Evolutionary conservation across 164 flowering plant genomes (phyloP).

Genomic region (Vitis rupestris): DNA sequence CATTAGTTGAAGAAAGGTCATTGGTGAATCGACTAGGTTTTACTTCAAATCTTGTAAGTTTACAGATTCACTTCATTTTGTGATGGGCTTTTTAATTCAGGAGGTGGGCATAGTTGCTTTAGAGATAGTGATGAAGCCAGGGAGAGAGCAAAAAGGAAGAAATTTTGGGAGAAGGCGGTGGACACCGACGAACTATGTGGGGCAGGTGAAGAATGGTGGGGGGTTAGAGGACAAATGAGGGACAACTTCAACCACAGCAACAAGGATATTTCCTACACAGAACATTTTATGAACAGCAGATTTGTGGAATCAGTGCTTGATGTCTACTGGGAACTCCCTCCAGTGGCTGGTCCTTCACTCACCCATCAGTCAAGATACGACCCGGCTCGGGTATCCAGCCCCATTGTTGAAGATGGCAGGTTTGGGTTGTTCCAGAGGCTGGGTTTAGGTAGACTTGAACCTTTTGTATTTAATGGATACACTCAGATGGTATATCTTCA

Average conservation of each 20-base stretch:
- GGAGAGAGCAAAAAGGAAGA: conserved; percentile 63
- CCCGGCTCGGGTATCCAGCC: conserved; percentile 76
- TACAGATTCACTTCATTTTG: background rate
- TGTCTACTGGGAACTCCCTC: conserved; percentile 97
- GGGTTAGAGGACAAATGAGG: conserved; percentile 87
- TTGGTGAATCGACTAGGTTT: no score
- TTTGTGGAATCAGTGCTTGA: conserved; percentile 88
- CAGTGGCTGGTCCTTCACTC: conserved; percentile 96
- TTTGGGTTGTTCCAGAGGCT: conserved; percentile 78
- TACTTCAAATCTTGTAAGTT: background rate
- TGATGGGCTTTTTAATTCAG: conserved; percentile 30
- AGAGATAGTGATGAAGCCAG: conserved; percentile 91
- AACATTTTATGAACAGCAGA: conserved; percentile 88
- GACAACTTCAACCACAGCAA: conserved; percentile 89
- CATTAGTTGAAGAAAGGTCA: no score
- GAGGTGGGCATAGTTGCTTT: conserved; percentile 98
- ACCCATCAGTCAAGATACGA: conserved; percentile 96
- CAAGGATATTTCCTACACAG: conserved; percentile 49
- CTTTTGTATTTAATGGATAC: conserved; percentile 92
- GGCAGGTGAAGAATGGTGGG: conserved; percentile 93
- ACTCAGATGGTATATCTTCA: conserved; percentile 95
- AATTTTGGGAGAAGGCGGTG: conserved; percentile 96
- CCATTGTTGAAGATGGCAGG: conserved; percentile 91
- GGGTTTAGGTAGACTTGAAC: conserved; percentile 65
- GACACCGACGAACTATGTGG: conserved; percentile 82